phyloP scores from a whole-genome alignment of 2,329 filamentous ascomycete species.

The Pleomassaria siparia region DNA sequence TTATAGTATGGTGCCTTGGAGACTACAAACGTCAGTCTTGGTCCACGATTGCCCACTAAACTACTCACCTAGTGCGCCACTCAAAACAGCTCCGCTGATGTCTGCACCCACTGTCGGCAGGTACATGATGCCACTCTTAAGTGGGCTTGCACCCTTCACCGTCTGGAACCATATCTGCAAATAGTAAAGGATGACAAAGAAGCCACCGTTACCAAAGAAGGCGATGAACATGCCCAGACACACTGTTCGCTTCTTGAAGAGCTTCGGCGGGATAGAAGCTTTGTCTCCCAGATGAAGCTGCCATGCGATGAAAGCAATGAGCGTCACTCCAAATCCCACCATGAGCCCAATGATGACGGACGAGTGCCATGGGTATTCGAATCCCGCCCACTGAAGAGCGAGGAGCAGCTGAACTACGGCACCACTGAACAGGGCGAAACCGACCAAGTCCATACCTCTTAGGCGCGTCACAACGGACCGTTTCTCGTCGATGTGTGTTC shows the following conservation, averaged over 20 bases:
- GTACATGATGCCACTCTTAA: conserved; percentile 1
- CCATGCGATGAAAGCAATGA: conserved; percentile 13
- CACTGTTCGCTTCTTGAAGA: conserved; percentile 34
- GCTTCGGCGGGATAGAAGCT: conserved; percentile 16
- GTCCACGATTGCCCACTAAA: too few species aligned
- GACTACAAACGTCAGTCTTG: background rate
- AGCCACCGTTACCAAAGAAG: conserved; percentile 19
- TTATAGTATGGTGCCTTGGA: conserved; percentile 1
- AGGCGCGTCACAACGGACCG: background rate
- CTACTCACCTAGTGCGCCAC: background rate
- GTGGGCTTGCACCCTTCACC: conserved; percentile 26
- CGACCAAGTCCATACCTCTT: conserved; percentile 43
- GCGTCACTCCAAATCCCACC: conserved; percentile 9
- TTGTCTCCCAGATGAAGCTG: conserved; percentile 12
- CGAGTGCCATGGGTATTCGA: conserved; percentile 13
- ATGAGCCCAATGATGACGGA: conserved; percentile 19
- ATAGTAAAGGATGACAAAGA: conserved; percentile 13
- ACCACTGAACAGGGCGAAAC: conserved; percentile 39
- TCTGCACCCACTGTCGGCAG: conserved; percentile 7
- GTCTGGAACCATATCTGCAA: conserved; percentile 40
- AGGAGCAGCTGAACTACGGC: conserved; percentile 25
- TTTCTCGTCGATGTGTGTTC: background rate
- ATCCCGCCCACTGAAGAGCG: conserved; percentile 23
- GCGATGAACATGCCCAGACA: conserved; percentile 9
- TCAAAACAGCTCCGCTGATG: background rate